phyloP scores from a whole-genome alignment of 495 filamentous ascomycete species.

The Pyrenopolyporus hunteri region DNA sequence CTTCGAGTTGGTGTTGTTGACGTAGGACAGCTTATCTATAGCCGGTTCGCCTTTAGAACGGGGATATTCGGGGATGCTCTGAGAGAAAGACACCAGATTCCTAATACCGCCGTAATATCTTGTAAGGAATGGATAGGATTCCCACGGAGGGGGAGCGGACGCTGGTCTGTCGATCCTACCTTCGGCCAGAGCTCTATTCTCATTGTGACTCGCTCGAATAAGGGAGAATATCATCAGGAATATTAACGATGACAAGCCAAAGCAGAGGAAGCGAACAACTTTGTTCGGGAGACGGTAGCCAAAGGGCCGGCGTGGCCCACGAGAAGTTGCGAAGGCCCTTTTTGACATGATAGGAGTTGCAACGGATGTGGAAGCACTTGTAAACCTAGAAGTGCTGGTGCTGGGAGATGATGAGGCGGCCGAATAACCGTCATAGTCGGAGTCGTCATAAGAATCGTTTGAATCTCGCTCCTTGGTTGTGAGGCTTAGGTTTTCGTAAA shows the following conservation, averaged over 20 bases:
- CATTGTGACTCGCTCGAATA: constrained; percentile 70
- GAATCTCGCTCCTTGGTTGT: constrained; percentile 51
- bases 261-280: constrained; percentile 73
- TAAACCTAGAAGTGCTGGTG: constrained; percentile 53
- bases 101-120: constrained; percentile 85
- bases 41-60: constrained; percentile 54
- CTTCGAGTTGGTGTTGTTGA: constrained; percentile 39
- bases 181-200: constrained; percentile 64
- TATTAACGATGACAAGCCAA: constrained; percentile 69
- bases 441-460: constrained; percentile 50
- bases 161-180: constrained; percentile 58
- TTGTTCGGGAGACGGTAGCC: constrained; percentile 67
- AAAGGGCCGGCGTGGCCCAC: constrained; percentile 48
- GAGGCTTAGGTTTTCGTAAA: constrained; percentile 48
- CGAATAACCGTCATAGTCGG: constrained; percentile 51
- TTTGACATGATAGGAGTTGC: constrained; percentile 61
- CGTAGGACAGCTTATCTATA: constrained; percentile 34
- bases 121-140: constrained; percentile 78
- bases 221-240: constrained; percentile 74
- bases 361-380: constrained; percentile 58
- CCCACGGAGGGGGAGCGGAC: constrained; percentile 73
- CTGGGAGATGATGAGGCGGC: constrained; percentile 51
- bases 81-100: constrained; percentile 62
- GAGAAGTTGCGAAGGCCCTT: constrained; percentile 45
- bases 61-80: constrained; percentile 82